Conservation (phyloP, 306 rosid genomes). For the Glycine tomentella region DNA sequence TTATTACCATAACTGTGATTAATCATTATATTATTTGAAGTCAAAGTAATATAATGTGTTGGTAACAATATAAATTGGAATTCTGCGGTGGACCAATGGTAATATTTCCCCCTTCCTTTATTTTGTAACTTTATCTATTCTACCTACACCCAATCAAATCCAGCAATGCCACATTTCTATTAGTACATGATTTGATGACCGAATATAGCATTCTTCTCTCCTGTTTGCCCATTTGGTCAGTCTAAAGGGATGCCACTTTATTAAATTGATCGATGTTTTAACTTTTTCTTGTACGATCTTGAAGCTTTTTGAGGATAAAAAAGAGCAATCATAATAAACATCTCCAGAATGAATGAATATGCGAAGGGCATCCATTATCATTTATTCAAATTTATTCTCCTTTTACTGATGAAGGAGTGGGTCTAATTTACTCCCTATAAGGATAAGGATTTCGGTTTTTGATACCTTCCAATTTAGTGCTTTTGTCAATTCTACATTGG, state of each 20-base stretch:
- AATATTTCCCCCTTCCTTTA: neutral
- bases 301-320: conserved; percentile 39
- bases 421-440: conserved; percentile 8
- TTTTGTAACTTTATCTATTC: conserved; percentile 9
- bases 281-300: conserved; percentile 44
- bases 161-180: neutral
- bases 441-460: neutral
- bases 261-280: conserved; percentile 33
- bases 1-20: conserved; percentile 27
- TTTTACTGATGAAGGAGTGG: neutral
- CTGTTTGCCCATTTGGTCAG: conserved; percentile 32
- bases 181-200: conserved; percentile 41
- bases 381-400: no score
- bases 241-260: conserved; percentile 20
- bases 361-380: neutral
- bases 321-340: conserved; percentile 47
- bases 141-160: conserved; percentile 33
- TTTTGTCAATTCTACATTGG: conserved; percentile 23
- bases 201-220: conserved; percentile 24
- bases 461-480: conserved; percentile 17
- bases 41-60: conserved; percentile 45
- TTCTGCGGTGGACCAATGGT: conserved; percentile 37
- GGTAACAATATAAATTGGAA: conserved; percentile 47
- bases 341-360: conserved; percentile 20
- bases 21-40: conserved; percentile 48